Percentiles rank a stretch among this genome's conserved stretches.
Evolutionary conservation across 495 filamentous ascomycete genomes (phyloP).

Genomic region (Lepraria neglecta): DNA sequence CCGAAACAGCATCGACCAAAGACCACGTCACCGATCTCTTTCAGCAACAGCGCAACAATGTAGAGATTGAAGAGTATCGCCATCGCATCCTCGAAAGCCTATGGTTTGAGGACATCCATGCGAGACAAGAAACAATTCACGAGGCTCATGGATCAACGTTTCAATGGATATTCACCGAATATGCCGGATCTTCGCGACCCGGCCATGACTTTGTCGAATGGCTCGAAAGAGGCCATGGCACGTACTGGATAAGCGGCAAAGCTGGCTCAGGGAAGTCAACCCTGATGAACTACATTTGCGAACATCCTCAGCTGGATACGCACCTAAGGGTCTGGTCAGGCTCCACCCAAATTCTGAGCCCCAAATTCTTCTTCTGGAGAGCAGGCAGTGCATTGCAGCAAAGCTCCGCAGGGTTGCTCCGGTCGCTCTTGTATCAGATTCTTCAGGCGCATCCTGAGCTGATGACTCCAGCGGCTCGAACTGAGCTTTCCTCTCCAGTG

Average conservation of each 20-base stretch:
- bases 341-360: not conserved
- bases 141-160: constrained; percentile 16
- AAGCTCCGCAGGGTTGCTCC: constrained; percentile 39
- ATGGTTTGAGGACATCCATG: constrained; percentile 13
- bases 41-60: not conserved
- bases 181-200: not conserved
- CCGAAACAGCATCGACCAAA: not conserved
- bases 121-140: constrained; percentile 13
- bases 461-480: not conserved
- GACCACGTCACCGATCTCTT: constrained; percentile 1
- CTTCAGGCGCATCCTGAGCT: constrained; percentile 17
- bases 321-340: not conserved
- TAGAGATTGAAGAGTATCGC: not conserved
- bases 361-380: constrained; percentile 42
- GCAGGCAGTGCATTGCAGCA: constrained; percentile 35
- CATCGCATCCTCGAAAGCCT: constrained; percentile 11
- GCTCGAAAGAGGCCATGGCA: constrained; percentile 29
- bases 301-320: constrained; percentile 13
- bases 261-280: constrained; percentile 33
- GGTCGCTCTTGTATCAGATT: constrained; percentile 39
- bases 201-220: constrained; percentile 29
- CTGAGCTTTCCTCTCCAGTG: no score
- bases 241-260: constrained; percentile 37
- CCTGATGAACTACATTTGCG: constrained; percentile 39
- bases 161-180: constrained; percentile 21